Conservation (phyloP, 2,329 filamentous ascomycete genomes). For the Ophiostoma pallidulum region DNA sequence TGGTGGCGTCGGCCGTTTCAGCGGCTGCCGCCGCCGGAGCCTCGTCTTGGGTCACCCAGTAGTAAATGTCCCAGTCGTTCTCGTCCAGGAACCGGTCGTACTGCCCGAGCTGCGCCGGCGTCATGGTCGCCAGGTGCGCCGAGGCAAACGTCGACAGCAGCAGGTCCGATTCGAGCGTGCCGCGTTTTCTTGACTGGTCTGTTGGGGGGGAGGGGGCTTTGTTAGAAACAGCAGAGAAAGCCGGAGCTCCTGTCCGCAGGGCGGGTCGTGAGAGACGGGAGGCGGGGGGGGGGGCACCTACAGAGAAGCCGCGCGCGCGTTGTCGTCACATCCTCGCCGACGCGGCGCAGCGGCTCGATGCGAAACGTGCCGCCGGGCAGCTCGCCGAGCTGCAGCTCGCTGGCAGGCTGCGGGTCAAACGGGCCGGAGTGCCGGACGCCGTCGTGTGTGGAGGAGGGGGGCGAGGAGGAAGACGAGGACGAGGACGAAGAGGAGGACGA, state of each 20-base stretch:
- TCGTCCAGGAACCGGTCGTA: slow-evolving; percentile 94
- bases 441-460: slow-evolving; percentile 3
- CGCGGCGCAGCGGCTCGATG: slow-evolving; percentile 78
- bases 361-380: slow-evolving; percentile 78
- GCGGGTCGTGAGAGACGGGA: too few relatives aligned
- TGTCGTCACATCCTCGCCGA: slow-evolving; percentile 73
- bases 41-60: slow-evolving; percentile 87
- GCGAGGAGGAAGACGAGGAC: neutral
- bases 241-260: too few relatives aligned
- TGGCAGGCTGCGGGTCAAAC: slow-evolving; percentile 22
- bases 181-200: slow-evolving; percentile 97
- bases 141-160: slow-evolving; percentile 93
- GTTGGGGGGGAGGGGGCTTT: slow-evolving; percentile 11
- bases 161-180: slow-evolving; percentile 90
- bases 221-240: too few relatives aligned
- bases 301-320: slow-evolving; percentile 76
- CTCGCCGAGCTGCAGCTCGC: slow-evolving; percentile 73
- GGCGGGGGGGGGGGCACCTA: slow-evolving; percentile 31
- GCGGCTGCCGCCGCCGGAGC: neutral
- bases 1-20: neutral
- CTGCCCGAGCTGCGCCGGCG: slow-evolving; percentile 60
- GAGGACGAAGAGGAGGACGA: neutral
- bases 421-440: slow-evolving; percentile 15
- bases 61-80: slow-evolving; percentile 99
- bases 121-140: slow-evolving; percentile 66